Base-by-base conservation (phyloP, 148 eudicot genomes). In the Polygonum aviculare region DNA sequence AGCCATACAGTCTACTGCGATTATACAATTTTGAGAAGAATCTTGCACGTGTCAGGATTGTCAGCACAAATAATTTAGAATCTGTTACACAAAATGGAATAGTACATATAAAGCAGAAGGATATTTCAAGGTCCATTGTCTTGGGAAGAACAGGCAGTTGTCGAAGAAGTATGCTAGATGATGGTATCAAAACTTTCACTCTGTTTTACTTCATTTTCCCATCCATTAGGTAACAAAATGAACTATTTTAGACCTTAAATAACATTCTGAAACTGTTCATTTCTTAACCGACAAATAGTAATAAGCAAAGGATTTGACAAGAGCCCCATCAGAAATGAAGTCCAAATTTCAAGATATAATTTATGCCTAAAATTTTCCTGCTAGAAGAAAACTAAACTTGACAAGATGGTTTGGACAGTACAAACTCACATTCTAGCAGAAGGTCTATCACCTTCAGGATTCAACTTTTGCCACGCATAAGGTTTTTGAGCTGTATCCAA, bases 401-500 rank as follows among this genome's bases (percentile, higher is more conserved):
- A n/a, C 63, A 70, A 74, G 75, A 12, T 19, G 36, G 52, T 12
- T 74, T 52, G 36, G 72, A 77, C 50, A 63, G 82, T 60, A 73
- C 74, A 71, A 48, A 92, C 98, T 92, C 88, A 95, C 98, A 95
- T 92, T 89, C 98, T 88, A 78, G 97, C 98, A 77, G 94, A 92
- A 76, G 98, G 98, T 86, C 85, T 92, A 83, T 92, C 97, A 80
- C 98, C 98, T 79, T 90, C 97, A 52, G 98, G 96, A 81, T 85
- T 89, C 77, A 95, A 90, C 88, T 81, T 86, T 84, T 87, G 87
- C 98, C 98, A 92, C 40, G 80, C 90, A 82, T 95, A 95, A 60
- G 97, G 97, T 82, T 95, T 95, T 75, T 90, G 93, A 83, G 98
- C 96, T 78, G 98, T 95, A 80, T 95, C 97, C 86, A 95, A 87